phyloP scores from a whole-genome alignment of 2,329 filamentous ascomycete genomes.

The Exophiala sp. region DNA sequence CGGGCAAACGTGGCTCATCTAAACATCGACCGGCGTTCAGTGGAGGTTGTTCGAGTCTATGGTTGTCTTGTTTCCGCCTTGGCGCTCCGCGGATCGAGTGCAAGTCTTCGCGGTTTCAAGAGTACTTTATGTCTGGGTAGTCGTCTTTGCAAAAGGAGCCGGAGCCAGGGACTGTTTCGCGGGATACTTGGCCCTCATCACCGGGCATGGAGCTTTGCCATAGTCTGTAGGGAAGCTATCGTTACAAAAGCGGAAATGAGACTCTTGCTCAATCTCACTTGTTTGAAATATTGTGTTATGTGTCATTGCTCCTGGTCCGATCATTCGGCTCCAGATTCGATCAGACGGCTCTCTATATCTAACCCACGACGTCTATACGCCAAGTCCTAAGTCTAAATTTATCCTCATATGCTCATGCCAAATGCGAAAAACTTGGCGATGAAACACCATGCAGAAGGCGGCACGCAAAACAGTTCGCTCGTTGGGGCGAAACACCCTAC shows the following conservation, averaged over 20 bases:
- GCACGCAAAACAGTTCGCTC: too few species aligned
- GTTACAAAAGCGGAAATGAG: too few species aligned
- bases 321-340: not conserved
- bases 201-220: too few species aligned
- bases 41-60: not conserved
- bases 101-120: not conserved
- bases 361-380: not conserved
- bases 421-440: not conserved
- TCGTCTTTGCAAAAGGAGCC: not conserved
- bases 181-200: too few species aligned
- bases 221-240: too few species aligned
- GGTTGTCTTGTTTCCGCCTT: not conserved
- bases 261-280: too few species aligned
- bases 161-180: too few species aligned
- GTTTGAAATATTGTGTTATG: too few species aligned
- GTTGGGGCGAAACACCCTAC: too few species aligned
- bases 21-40: not conserved
- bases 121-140: not conserved
- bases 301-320: too few species aligned
- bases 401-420: conserved; percentile 2
- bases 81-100: not conserved
- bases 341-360: not conserved
- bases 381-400: not conserved
- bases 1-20: not conserved
- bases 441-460: too few species aligned